These are phyloP conservation scores for Xylaria grammica DNA, from an alignment of 495 filamentous ascomycete species.

Conservation along the genomic window DNA sequence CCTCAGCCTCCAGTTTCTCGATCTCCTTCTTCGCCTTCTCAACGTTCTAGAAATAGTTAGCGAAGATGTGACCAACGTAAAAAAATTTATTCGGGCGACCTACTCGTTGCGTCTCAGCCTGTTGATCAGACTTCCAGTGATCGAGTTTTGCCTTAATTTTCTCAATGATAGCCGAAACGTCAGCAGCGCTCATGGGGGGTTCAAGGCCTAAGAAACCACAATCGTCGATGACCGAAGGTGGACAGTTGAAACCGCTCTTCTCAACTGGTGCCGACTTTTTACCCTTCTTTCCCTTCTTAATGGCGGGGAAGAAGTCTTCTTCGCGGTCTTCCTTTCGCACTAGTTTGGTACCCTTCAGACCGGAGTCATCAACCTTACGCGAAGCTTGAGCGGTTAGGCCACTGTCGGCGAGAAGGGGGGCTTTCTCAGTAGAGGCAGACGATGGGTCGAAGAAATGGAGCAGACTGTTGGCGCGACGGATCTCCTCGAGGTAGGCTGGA, in stretches of 20 bases:
- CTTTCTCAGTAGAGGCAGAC: constrained; percentile 60
- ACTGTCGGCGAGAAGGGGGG: constrained; percentile 67
- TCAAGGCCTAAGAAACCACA: constrained; percentile 81
- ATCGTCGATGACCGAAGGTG: constrained; percentile 88
- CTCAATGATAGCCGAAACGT: constrained; percentile 77
- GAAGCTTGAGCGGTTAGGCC: constrained; percentile 70
- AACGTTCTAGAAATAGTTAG: constrained; percentile 79
- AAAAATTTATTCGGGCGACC: constrained; percentile 34
- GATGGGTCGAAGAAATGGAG: constrained; percentile 91
- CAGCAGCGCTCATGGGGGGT: constrained; percentile 81
- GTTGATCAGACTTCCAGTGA: constrained; percentile 92
- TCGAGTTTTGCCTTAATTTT: constrained; percentile 90
- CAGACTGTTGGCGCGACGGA: constrained; percentile 81
- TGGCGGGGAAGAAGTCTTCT: constrained; percentile 84
- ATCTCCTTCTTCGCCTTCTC: constrained; percentile 73
- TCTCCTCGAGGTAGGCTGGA: constrained; percentile 88
- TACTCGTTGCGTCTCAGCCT: constrained; percentile 89
- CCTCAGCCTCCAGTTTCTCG: constrained; percentile 64
- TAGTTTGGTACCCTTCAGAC: constrained; percentile 77
- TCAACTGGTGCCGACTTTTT: constrained; percentile 55
- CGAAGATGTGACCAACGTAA: constrained; percentile 1
- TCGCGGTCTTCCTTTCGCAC: constrained; percentile 83
- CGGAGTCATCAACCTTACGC: constrained; percentile 79
- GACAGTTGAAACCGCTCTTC: constrained; percentile 77
- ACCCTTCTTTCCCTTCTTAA: constrained; percentile 90